phyloP scores from a whole-genome alignment of 768 basidiomycete genomes.

The Amanita muscaria region DNA sequence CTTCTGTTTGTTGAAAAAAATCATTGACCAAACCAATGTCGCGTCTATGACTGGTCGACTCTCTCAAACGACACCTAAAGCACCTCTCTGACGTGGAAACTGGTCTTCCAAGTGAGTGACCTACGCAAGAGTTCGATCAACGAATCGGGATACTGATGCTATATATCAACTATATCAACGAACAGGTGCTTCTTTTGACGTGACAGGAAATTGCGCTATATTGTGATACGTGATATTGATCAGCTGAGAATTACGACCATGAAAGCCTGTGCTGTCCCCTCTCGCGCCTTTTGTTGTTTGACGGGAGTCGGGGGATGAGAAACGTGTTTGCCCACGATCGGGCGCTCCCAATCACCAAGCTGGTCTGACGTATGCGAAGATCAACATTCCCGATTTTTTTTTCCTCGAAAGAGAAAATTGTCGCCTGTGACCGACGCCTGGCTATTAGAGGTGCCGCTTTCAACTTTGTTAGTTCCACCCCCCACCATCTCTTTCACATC shows the following conservation, averaged over 20 bases:
- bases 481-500: constrained; percentile 10
- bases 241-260: constrained; percentile 8
- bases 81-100: neutral
- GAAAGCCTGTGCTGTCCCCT: constrained; percentile 5
- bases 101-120: too few relatives aligned
- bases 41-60: too few relatives aligned
- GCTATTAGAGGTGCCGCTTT: constrained; percentile 1
- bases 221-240: constrained; percentile 26
- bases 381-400: constrained; percentile 6
- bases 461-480: constrained; percentile 3
- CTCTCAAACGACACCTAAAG: too few relatives aligned
- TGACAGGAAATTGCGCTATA: constrained; percentile 38
- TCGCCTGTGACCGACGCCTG: constrained; percentile 1
- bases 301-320: constrained; percentile 32
- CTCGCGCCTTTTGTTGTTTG: constrained; percentile 8
- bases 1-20: too few relatives aligned
- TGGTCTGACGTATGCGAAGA: constrained; percentile 9
- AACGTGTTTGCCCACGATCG: constrained; percentile 27
- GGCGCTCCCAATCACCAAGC: neutral
- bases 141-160: neutral
- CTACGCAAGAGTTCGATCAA: neutral
- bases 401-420: constrained; percentile 2
- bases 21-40: too few relatives aligned
- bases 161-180: constrained; percentile 4
- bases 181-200: constrained; percentile 30